phyloP scores from a whole-genome alignment of 2,329 filamentous ascomycete species.

The Penicillium sumatraense region DNA sequence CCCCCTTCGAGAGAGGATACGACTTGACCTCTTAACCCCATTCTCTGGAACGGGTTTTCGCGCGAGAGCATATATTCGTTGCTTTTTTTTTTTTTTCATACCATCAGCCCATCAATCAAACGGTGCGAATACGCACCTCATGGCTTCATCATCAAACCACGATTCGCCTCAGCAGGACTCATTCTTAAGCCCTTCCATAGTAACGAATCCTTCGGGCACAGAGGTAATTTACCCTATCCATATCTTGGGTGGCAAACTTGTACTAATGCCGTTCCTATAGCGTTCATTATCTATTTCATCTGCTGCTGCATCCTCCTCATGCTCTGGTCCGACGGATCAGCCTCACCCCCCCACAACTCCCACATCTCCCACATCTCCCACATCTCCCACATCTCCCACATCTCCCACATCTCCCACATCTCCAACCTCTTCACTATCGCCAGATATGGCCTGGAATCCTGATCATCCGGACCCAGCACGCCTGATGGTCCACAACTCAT shows the following conservation, averaged over 20 bases:
- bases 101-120: too few relatives aligned
- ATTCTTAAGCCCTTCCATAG: conserved; percentile 21
- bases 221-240: conserved; percentile 16
- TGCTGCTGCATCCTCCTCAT: conserved; percentile 24
- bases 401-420: conserved; percentile 23
- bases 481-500: conserved; percentile 31
- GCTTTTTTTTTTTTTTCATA: conserved; percentile 5
- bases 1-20: conserved; percentile 17
- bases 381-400: conserved; percentile 19
- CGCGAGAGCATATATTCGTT: not conserved
- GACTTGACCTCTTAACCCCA: not conserved
- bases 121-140: conserved; percentile 8
- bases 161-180: conserved; percentile 15
- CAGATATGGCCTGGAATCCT: conserved; percentile 28
- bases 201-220: conserved; percentile 22
- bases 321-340: conserved; percentile 23
- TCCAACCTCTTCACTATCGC: conserved; percentile 15
- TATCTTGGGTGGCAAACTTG: not conserved
- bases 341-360: conserved; percentile 23
- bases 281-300: conserved; percentile 24
- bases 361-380: conserved; percentile 17
- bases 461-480: conserved; percentile 27
- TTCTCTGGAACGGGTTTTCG: not conserved
- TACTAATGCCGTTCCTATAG: conserved; percentile 12
- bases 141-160: conserved; percentile 16